These are phyloP conservation scores for Fusarium torulosum DNA, from an alignment of 2,329 filamentous ascomycete species.

Conservation along the genomic window DNA sequence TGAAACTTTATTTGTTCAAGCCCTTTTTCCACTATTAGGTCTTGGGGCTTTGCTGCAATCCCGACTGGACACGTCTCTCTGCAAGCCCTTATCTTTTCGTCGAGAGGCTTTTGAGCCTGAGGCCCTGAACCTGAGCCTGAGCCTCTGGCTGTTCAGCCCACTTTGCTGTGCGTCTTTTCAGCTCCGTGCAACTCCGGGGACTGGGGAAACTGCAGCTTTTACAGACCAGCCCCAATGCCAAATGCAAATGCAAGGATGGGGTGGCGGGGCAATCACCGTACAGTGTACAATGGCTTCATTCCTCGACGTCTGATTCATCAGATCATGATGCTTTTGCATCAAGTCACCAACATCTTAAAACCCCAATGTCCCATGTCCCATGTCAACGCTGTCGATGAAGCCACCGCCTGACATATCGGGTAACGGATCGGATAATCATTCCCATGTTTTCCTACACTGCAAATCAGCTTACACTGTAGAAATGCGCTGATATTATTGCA, in stretches of 20 bases:
- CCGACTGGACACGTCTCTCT: slow-evolving; percentile 13
- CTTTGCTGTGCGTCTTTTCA: slow-evolving; percentile 20
- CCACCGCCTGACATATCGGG: slow-evolving; percentile 31
- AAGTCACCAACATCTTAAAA: neutral
- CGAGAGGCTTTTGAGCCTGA: neutral
- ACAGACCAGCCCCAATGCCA: slow-evolving; percentile 3
- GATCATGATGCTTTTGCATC: slow-evolving; percentile 25
- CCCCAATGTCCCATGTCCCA: no score
- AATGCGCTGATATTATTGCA: slow-evolving; percentile 10
- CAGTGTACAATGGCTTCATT: slow-evolving; percentile 35
- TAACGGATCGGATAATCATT: slow-evolving; percentile 36
- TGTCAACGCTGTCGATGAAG: slow-evolving; percentile 19
- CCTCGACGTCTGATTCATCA: slow-evolving; percentile 37
- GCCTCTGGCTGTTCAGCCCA: slow-evolving; percentile 16
- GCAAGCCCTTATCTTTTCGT: slow-evolving; percentile 6
- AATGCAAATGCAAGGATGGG: slow-evolving; percentile 23
- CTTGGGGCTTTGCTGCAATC: slow-evolving; percentile 22
- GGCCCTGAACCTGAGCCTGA: no score
- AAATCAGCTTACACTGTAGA: slow-evolving; percentile 7
- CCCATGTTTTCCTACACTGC: slow-evolving; percentile 4
- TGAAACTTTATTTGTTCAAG: slow-evolving; percentile 3
- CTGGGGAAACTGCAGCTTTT: slow-evolving; percentile 33
- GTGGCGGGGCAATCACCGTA: slow-evolving; percentile 19
- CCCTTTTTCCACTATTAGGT: slow-evolving; percentile 19
- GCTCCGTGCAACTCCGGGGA: slow-evolving; percentile 44